Evolutionary conservation across 768 basidiomycete genomes (phyloP).

Genomic region (Termitomyces sp.): DNA sequence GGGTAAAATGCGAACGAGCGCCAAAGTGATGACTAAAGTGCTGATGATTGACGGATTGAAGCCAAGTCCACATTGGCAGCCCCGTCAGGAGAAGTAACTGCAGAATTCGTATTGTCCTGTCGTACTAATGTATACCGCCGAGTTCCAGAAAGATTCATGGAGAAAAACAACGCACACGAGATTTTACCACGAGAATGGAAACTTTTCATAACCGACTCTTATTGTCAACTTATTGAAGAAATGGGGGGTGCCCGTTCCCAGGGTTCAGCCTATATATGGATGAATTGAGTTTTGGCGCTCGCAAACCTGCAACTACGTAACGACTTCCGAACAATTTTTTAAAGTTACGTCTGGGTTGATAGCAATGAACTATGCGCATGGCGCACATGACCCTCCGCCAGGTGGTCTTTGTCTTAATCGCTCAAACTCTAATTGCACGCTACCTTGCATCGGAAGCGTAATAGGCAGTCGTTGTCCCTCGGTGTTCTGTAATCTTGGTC

Average conservation of each 20-base stretch:
- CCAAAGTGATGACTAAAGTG: constrained; percentile 24
- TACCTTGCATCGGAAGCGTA: no score
- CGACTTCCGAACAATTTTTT: background rate
- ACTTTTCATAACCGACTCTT: constrained; percentile 37
- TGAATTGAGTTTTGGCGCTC: background rate
- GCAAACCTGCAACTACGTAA: no score
- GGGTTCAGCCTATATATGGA: constrained; percentile 64
- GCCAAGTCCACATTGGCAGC: constrained; percentile 26
- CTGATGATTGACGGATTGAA: constrained; percentile 24
- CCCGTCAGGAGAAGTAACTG: background rate
- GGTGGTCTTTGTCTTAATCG: background rate
- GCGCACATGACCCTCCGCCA: background rate
- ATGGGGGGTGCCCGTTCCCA: constrained; percentile 84
- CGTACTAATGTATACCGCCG: background rate
- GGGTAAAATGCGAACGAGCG: constrained; percentile 26
- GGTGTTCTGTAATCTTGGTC: background rate
- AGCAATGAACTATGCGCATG: background rate
- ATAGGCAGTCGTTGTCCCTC: background rate
- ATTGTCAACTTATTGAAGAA: constrained; percentile 88
- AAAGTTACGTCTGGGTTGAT: background rate
- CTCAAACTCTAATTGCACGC: background rate
- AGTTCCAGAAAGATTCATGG: background rate
- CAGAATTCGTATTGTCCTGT: background rate
- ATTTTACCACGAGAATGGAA: no score
- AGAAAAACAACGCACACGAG: background rate